These are phyloP conservation scores for Yamadazyma songkhlaensis DNA, from an alignment of 1,139 yeast genomes.

Conservation along the genomic window DNA sequence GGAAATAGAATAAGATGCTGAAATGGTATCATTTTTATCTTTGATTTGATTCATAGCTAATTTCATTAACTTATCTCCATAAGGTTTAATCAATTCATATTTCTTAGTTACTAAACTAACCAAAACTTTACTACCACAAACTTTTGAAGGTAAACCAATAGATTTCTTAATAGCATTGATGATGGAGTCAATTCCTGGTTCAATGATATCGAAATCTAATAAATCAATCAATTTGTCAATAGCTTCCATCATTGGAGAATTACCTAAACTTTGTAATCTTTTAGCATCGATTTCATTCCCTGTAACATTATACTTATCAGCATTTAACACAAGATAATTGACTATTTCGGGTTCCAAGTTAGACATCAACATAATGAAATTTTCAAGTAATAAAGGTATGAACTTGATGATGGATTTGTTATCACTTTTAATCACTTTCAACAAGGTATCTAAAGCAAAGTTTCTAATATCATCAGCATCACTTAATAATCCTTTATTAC, in stretches of 20 bases:
- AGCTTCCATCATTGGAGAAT: slow-evolving; percentile 88
- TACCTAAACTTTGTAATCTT: slow-evolving; percentile 68
- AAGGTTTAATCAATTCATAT: slow-evolving; percentile 51
- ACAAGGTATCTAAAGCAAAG: slow-evolving; percentile 72
- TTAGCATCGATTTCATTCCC: slow-evolving; percentile 73
- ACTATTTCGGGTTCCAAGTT: slow-evolving; percentile 89
- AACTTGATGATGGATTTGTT: slow-evolving; percentile 59
- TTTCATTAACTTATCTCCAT: slow-evolving; percentile 60
- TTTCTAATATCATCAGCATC: slow-evolving; percentile 83
- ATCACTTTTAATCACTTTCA: slow-evolving; percentile 67
- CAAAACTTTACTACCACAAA: slow-evolving; percentile 77
- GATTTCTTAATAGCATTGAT: slow-evolving; percentile 57
- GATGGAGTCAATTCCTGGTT: slow-evolving; percentile 48
- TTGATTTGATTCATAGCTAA: slow-evolving; percentile 58
- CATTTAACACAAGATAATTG: slow-evolving; percentile 82
- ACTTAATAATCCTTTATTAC: slow-evolving; percentile 74
- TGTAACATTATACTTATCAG: slow-evolving; percentile 79
- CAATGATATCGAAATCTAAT: slow-evolving; percentile 52
- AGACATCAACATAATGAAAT: slow-evolving; percentile 71
- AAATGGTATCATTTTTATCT: slow-evolving; percentile 71
- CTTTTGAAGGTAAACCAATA: slow-evolving; percentile 89
- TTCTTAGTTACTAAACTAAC: slow-evolving; percentile 63
- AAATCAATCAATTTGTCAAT: slow-evolving; percentile 66
- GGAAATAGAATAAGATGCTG: slow-evolving; percentile 75
- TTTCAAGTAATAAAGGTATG: slow-evolving; percentile 66